Conservation (phyloP, 2,329 filamentous ascomycete species). For the Hymenoscyphus fraxineus region DNA sequence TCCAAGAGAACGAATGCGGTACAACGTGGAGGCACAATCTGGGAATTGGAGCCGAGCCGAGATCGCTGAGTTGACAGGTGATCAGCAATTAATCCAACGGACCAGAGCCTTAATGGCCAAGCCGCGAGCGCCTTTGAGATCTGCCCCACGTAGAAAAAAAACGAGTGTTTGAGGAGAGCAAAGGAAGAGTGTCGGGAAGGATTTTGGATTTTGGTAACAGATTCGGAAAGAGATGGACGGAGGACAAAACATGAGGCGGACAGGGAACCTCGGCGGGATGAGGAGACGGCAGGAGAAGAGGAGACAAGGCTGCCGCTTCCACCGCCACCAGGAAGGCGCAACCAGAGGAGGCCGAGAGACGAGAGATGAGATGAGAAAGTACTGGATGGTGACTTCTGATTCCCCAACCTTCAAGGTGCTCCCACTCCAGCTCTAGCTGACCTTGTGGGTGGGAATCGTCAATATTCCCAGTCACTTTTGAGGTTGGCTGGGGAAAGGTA, state of each 20-base stretch:
- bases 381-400: too few species aligned
- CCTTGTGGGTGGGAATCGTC: background rate
- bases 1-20: conserved; percentile 3
- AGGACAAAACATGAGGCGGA: background rate
- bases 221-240: background rate
- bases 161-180: background rate
- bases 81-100: background rate
- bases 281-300: background rate
- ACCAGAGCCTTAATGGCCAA: background rate
- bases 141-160: background rate
- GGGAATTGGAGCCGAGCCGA: background rate
- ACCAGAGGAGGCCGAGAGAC: background rate
- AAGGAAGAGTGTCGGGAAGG: background rate
- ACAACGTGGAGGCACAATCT: background rate
- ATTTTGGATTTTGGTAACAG: background rate
- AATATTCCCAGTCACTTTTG: too few species aligned
- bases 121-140: background rate
- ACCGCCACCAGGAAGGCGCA: background rate
- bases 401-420: background rate
- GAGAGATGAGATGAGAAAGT: background rate
- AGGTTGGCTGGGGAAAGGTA: too few species aligned
- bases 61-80: background rate
- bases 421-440: background rate
- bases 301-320: background rate
- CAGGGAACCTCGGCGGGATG: background rate